These are phyloP conservation scores for Iberis pinnata DNA, from an alignment of 345 rosid species.

Conservation along the genomic window DNA sequence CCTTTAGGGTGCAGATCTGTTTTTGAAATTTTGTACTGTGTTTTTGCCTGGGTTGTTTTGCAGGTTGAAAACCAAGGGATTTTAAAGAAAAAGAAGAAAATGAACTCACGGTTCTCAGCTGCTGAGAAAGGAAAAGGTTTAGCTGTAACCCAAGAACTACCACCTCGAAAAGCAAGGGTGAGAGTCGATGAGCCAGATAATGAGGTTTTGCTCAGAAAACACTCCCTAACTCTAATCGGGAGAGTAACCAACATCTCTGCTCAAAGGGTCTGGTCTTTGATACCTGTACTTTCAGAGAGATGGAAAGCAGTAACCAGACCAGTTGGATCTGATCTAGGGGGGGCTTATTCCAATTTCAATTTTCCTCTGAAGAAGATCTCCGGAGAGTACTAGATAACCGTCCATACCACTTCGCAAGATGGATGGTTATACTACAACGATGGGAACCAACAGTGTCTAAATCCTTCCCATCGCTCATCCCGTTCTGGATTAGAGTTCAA, in stretches of 20 bases:
- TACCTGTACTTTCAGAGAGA: background rate
- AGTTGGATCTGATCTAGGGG: background rate
- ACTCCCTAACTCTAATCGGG: background rate
- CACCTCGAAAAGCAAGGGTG: too few relatives aligned
- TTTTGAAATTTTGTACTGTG: too few relatives aligned
- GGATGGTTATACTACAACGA: background rate
- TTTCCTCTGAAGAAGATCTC: background rate
- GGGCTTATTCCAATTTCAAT: background rate
- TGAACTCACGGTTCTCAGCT: too few relatives aligned
- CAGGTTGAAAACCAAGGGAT: too few relatives aligned
- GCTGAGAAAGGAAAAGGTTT: too few relatives aligned
- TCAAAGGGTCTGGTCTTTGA: background rate
- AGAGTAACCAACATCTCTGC: background rate
- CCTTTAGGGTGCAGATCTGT: too few relatives aligned
- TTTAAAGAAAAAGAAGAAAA: too few relatives aligned
- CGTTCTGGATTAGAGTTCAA: background rate
- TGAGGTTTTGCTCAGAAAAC: too few relatives aligned
- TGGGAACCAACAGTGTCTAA: background rate
- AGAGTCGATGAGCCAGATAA: too few relatives aligned
- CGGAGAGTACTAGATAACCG: background rate
- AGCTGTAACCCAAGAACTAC: too few relatives aligned
- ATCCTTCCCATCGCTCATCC: background rate
- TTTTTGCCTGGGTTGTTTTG: too few relatives aligned
- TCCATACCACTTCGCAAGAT: background rate
- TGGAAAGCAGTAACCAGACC: background rate